Evolutionary conservation across 176 grass and related monocot genomes (phyloP), one percentile per base, ranked within the genome.

Genomic region (Triticum dicoccoides): DNA sequence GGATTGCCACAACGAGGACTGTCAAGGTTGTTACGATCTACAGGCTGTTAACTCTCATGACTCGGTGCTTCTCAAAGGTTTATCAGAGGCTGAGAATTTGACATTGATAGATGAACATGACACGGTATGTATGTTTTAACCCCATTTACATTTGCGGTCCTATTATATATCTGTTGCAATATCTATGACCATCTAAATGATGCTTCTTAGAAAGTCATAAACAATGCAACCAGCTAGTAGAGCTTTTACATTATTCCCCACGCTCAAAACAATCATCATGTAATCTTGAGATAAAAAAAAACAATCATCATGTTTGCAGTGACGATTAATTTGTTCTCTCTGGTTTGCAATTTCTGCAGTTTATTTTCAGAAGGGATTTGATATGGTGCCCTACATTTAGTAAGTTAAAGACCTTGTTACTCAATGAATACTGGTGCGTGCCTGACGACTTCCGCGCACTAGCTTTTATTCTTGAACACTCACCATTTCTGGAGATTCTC

Each of bases 41-140:
- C 14, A 56, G 39, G 45, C 37, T 69, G 45, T 29, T 11, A 41
- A 12, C 51, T 75, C 42, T 75, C 10, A 51, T 75, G 72, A 75
- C 6, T 30, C n/a, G 0, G 5, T 77, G 15, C 10, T 79, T 68
- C 84, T 86, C 20, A 65, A 58, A 32, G 64, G 33, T 59, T 39
- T 86, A 21, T 79, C 74, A 15, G n/a, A 52, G 68, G 64, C 75
- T 86, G 47, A 86, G 65, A 86, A 78, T 79, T 86, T 79, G 33
- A 54, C 63, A 56, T 79, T 78, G 75, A 41, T 85, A 78, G n/a
- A 65, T 61, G 47, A 56, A 29, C 65, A 51, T 51, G 49, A 59
- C 10, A 58, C 20, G 74, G 84, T 79, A 79, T 59, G 34, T 69
- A 86, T 59, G 64, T 17, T 49, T 76, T 13, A 34, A 39, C 38